Base-by-base conservation (phyloP, 768 basidiomycete species). In the Boletus patriciae region DNA sequence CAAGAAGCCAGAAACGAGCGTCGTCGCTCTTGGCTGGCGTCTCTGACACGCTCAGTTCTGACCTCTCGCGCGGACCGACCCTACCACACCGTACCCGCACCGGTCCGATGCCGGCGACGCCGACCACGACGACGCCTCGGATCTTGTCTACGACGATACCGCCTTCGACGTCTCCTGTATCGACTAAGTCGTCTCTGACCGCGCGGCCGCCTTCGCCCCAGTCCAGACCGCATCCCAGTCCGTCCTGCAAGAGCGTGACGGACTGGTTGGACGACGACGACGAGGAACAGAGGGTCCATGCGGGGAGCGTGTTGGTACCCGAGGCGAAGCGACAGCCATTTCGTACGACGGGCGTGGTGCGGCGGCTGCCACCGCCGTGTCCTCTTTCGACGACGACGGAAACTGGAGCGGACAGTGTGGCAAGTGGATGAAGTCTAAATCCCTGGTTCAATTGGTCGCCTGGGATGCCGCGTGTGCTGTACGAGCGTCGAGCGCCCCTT, bases 1-100 rank as follows among this genome's bases (percentile, higher is more conserved):
- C 83, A 16, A 87, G 84, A 62, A 78, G 75, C 62, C 85, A 85
- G 56, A 88, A 87, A 70, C 84, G 87, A 21, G 87, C 87, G 0
- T 87, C 87, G 0, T 61, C 81, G 2, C 76, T 90, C 33, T 66
- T 90, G 51, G 80, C 85, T 0, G 88, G 88, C 66, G 80, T 88
- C 19, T 85, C 85, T 7, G 77, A 79, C 58, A 77, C 80, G 41
- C 74, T 85, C 37, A 77, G 77, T 12, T 76, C 80, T 4, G 84
- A 78, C 0, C 66, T 83, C 52, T 68, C 74, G 9, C 76, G 80
- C 2, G 59, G 74, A 15, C 70, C 76, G 1, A 71, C 73, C 7
- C 72, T 15, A 62, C 77, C 3, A 60, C 70, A 25, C 25, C 25
- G 25, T 4, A 6, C 66, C 47, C n/a, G 66, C 55, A 45, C 68